Conservation (phyloP, 2,329 filamentous ascomycete species). For the Xylariaceae sp. region DNA sequence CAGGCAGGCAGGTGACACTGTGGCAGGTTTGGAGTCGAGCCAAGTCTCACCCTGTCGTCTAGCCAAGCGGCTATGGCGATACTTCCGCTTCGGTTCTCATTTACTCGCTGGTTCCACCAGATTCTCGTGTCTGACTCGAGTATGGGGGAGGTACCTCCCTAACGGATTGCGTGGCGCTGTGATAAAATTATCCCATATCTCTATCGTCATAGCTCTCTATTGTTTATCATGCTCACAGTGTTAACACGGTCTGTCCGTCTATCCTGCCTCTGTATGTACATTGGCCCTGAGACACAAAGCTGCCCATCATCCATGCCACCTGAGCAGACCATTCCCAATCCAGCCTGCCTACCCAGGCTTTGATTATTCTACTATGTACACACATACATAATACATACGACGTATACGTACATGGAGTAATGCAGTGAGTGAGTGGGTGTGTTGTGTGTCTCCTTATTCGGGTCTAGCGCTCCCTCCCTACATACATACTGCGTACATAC, state of each 20-base stretch:
- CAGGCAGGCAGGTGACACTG: slow-evolving; percentile 8
- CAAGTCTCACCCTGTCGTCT: slow-evolving; percentile 19
- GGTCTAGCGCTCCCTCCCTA: not conserved
- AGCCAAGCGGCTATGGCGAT: slow-evolving; percentile 20
- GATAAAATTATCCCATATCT: slow-evolving; percentile 20
- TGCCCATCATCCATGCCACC: not conserved
- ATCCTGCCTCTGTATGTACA: slow-evolving; percentile 9
- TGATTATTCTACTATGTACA: too few species aligned
- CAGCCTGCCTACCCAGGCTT: not conserved
- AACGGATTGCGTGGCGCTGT: slow-evolving; percentile 28
- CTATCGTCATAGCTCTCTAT: slow-evolving; percentile 25
- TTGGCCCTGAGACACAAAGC: slow-evolving; percentile 5
- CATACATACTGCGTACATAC: too few species aligned
- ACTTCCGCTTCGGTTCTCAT: slow-evolving; percentile 13
- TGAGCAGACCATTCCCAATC: too few species aligned
- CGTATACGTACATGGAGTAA: too few species aligned
- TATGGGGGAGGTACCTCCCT: slow-evolving; percentile 20
- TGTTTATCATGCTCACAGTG: slow-evolving; percentile 30
- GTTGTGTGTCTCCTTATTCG: too few species aligned
- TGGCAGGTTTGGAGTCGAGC: slow-evolving; percentile 17
- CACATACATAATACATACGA: too few species aligned
- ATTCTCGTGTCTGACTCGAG: slow-evolving; percentile 2
- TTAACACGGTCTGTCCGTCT: slow-evolving; percentile 5
- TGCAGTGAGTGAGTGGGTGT: too few species aligned
- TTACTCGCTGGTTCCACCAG: slow-evolving; percentile 15